phyloP scores from a whole-genome alignment of 1,284 basidiomycete species.

The Pseudozyma pruni region DNA sequence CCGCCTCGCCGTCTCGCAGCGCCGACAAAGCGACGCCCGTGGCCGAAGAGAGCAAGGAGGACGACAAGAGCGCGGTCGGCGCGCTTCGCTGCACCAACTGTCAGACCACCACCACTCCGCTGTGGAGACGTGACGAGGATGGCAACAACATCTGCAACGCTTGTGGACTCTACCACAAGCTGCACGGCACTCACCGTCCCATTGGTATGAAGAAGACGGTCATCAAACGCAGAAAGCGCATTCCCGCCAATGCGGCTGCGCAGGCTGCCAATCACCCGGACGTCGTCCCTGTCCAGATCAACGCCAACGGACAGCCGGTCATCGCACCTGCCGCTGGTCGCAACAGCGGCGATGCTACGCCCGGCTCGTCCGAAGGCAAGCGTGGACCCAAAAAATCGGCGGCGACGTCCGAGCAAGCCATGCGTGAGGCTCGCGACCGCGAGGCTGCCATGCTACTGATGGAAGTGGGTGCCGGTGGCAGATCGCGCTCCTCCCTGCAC shows the following conservation, averaged over 20 bases:
- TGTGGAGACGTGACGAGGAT: constrained; percentile 89
- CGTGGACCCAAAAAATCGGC: constrained; percentile 31
- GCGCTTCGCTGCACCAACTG: constrained; percentile 79
- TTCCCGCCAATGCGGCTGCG: constrained; percentile 68
- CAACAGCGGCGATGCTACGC: constrained; percentile 10
- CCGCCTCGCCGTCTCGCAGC: constrained; percentile 16
- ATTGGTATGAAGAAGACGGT: constrained; percentile 99
- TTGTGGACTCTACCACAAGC: constrained; percentile 88
- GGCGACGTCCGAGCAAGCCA: constrained; percentile 33
- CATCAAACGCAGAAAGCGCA: constrained; percentile 96
- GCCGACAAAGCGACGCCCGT: constrained; percentile 12
- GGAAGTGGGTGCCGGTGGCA: constrained; percentile 55
- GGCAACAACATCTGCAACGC: constrained; percentile 91
- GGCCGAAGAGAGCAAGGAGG: constrained; percentile 33
- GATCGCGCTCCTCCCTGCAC: constrained; percentile 22
- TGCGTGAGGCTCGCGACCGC: constrained; percentile 58
- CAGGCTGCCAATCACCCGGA: constrained; percentile 41
- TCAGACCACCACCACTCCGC: constrained; percentile 86
- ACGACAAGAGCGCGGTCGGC: constrained; percentile 44
- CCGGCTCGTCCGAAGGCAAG: constrained; percentile 19
- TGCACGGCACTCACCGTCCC: constrained; percentile 94
- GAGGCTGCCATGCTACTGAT: constrained; percentile 66
- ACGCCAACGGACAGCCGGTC: constrained; percentile 40
- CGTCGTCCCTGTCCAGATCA: constrained; percentile 44
- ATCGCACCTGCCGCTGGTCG: constrained; percentile 44